Conservation (phyloP, 768 basidiomycete genomes). For the Suillus americanus region DNA sequence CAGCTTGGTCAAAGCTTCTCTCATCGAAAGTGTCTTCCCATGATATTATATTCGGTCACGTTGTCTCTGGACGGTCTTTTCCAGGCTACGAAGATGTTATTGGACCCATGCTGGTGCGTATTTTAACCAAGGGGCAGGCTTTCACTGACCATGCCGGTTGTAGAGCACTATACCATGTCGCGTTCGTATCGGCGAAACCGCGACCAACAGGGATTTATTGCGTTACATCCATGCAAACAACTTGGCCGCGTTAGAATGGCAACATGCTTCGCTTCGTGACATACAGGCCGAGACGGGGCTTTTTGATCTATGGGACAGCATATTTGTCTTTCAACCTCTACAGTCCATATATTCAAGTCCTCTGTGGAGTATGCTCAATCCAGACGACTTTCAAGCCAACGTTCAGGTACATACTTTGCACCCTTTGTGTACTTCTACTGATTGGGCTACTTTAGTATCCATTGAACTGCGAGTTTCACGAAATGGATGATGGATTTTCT, state of each 20-base stretch:
- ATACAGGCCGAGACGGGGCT: slow-evolving; percentile 37
- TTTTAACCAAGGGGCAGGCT: background rate
- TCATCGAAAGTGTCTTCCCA: slow-evolving; percentile 17
- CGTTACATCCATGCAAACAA: slow-evolving; percentile 38
- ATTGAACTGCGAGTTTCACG: slow-evolving; percentile 42
- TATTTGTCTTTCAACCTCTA: slow-evolving; percentile 45
- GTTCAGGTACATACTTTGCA: slow-evolving; percentile 30
- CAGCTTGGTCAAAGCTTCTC: slow-evolving; percentile 29
- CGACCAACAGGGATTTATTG: slow-evolving; percentile 35
- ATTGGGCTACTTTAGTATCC: slow-evolving; percentile 36
- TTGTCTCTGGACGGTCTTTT: slow-evolving; percentile 43
- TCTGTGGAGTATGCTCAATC: slow-evolving; percentile 24
- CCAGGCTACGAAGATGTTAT: slow-evolving; percentile 43
- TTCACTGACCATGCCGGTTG: background rate
- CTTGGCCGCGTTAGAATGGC: slow-evolving; percentile 40
- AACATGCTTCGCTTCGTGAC: slow-evolving; percentile 44
- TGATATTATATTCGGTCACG: slow-evolving; percentile 48
- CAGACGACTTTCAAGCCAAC: slow-evolving; percentile 15
- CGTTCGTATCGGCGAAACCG: slow-evolving; percentile 26
- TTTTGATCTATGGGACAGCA: slow-evolving; percentile 38
- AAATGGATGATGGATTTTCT: slow-evolving; percentile 28
- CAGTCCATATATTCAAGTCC: background rate
- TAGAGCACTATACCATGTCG: slow-evolving; percentile 50
- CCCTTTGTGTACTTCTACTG: background rate
- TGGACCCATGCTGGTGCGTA: slow-evolving; percentile 45